phyloP scores from a whole-genome alignment of 2,329 filamentous ascomycete genomes.

The Calonectria pauciramosa region DNA sequence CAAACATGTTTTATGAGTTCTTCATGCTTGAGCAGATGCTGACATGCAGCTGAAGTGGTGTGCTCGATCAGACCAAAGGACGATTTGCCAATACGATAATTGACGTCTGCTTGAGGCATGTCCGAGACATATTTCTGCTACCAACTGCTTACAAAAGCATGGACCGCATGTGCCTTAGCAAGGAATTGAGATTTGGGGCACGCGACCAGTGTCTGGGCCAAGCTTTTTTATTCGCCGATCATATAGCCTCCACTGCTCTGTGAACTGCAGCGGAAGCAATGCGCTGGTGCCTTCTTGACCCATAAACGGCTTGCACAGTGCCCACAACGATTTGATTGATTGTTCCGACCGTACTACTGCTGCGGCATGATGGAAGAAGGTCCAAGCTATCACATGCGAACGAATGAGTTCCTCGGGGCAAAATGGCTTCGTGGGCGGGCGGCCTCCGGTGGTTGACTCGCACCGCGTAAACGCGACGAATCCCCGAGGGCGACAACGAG shows the following conservation, averaged over 20 bases:
- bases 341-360: not conserved
- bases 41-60: not conserved
- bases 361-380: not conserved
- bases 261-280: not conserved
- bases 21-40: not conserved
- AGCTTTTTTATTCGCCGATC: not conserved
- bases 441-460: not conserved
- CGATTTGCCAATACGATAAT: not conserved
- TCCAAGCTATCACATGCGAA: not conserved
- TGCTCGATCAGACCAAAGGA: not conserved
- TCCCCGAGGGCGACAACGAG: not conserved
- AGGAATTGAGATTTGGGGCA: not conserved
- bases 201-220: not conserved
- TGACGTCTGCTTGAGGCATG: not conserved
- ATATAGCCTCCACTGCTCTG: not conserved
- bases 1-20: not conserved
- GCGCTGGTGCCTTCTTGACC: not conserved
- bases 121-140: not conserved
- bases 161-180: not conserved
- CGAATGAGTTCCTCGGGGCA: not conserved
- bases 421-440: not conserved
- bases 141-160: not conserved
- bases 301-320: not conserved
- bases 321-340: not conserved
- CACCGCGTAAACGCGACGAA: not conserved